Evolutionary conservation across 1,139 yeast species (phyloP).

Genomic region (Insectozyma bohioensis): DNA sequence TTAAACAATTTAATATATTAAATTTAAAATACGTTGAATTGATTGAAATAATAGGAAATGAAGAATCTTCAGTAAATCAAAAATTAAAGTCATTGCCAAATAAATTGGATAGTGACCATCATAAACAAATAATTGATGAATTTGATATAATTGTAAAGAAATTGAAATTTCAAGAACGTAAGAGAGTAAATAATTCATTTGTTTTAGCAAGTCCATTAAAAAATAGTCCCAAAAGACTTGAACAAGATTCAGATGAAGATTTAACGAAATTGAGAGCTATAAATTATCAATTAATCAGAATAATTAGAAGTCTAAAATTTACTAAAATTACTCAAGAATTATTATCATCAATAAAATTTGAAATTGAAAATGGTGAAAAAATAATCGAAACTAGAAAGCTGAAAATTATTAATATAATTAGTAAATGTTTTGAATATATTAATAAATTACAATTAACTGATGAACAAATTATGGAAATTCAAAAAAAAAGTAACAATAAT

Average conservation of each 20-base stretch:
- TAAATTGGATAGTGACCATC: slow-evolving; percentile 31
- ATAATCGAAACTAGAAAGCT: slow-evolving; percentile 27
- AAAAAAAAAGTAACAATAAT: too few relatives aligned
- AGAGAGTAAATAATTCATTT: slow-evolving; percentile 19
- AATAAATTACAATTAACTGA: slow-evolving; percentile 30
- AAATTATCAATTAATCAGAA: slow-evolving; percentile 37
- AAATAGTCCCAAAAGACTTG: slow-evolving; percentile 8
- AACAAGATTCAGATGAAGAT: slow-evolving; percentile 1
- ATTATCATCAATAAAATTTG: slow-evolving; percentile 23
- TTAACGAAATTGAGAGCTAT: slow-evolving; percentile 27
- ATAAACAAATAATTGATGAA: slow-evolving; percentile 28
- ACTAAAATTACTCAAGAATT: slow-evolving; percentile 39
- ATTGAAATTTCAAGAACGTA: slow-evolving; percentile 19
- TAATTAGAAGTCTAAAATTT: slow-evolving; percentile 35
- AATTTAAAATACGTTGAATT: slow-evolving; percentile 28
- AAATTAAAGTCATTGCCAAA: slow-evolving; percentile 22
- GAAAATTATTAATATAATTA: slow-evolving; percentile 24
- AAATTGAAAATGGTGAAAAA: slow-evolving; percentile 25
- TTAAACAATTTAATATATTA: slow-evolving; percentile 30
- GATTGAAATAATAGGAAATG: slow-evolving; percentile 30
- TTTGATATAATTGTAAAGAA: slow-evolving; percentile 28
- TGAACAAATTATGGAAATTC: slow-evolving; percentile 34
- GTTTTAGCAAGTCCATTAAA: slow-evolving; percentile 44
- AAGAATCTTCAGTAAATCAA: slow-evolving; percentile 9
- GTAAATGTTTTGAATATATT: slow-evolving; percentile 29